Percentiles rank a stretch among this genome's conserved stretches.
Evolutionary conservation across 73 alveolate genomes (phyloP).

Genomic region (Paramecium octaurelia): DNA sequence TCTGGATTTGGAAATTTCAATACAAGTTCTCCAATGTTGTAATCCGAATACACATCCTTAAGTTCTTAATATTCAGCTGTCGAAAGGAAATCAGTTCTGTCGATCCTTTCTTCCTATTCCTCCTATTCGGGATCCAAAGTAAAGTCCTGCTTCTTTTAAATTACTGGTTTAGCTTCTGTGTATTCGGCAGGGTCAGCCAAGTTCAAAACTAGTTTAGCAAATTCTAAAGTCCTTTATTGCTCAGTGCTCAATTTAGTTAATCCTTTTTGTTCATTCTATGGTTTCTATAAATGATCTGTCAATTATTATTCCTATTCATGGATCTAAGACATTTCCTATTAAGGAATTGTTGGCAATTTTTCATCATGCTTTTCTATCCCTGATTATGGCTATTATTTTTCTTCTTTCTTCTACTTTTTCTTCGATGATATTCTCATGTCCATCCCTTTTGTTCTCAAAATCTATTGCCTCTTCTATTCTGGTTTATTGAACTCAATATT

Average conservation of each 20-base stretch:
- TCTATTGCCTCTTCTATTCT: background rate
- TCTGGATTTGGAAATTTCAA: constrained; percentile 32
- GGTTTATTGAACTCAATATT: constrained; percentile 4
- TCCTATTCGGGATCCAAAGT: background rate
- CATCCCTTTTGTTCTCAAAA: background rate
- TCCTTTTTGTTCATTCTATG: background rate
- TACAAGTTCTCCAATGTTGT: constrained; percentile 27
- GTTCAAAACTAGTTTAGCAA: background rate
- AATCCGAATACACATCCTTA: constrained; percentile 16
- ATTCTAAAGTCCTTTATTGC: background rate
- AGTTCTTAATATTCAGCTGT: constrained; percentile 40
- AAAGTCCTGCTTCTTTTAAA: background rate
- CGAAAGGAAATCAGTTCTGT: constrained; percentile 23
- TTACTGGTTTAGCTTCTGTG: background rate
- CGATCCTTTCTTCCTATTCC: background rate
- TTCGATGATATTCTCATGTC: background rate
- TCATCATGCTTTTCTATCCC: background rate
- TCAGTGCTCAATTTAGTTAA: background rate
- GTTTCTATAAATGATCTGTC: background rate
- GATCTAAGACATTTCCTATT: background rate
- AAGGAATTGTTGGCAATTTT: background rate
- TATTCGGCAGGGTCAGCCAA: background rate
- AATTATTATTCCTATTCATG: background rate
- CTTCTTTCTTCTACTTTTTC: background rate
- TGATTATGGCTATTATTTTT: background rate